phyloP scores from a whole-genome alignment of 371 early-diverging fungal genomes.

The Mucor indicus region DNA sequence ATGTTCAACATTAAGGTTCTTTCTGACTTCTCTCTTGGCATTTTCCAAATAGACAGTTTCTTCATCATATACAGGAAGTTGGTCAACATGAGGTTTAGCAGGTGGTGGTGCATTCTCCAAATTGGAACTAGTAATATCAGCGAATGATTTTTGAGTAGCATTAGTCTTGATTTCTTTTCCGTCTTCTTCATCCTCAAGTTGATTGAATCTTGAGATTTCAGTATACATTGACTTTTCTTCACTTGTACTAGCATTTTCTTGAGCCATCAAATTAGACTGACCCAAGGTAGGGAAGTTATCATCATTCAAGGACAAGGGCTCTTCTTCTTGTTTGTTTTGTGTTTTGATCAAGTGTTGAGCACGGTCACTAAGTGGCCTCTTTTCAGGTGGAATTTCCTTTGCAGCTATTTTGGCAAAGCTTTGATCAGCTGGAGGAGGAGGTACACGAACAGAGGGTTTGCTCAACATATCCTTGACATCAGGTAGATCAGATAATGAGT shows the following conservation, averaged over 20 bases:
- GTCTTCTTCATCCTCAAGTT: constrained; percentile 10
- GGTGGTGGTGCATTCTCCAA: constrained; percentile 41
- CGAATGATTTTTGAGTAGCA: constrained; percentile 26
- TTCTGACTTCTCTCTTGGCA: constrained; percentile 30
- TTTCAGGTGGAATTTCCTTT: constrained; percentile 25
- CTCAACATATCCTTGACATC: constrained; percentile 44
- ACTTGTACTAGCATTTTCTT: constrained; percentile 14
- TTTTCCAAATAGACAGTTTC: constrained; percentile 24
- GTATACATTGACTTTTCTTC: constrained; percentile 27
- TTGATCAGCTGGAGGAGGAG: constrained; percentile 30
- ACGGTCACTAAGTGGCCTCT: constrained; percentile 21
- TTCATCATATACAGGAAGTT: constrained; percentile 37
- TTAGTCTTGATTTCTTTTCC: not conserved
- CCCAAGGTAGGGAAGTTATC: constrained; percentile 37
- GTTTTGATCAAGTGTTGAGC: constrained; percentile 11
- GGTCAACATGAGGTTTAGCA: constrained; percentile 26
- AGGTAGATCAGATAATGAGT: constrained; percentile 29
- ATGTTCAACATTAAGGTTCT: constrained; percentile 14
- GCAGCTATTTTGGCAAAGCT: constrained; percentile 44
- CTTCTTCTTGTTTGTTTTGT: constrained; percentile 7
- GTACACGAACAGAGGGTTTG: constrained; percentile 33
- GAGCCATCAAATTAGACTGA: constrained; percentile 30
- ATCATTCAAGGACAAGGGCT: constrained; percentile 18
- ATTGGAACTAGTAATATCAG: constrained; percentile 33
- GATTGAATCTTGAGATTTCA: constrained; percentile 27